These are phyloP conservation scores for Bryoglossum gracile DNA, from an alignment of 495 filamentous ascomycete species.

Conservation along the genomic window DNA sequence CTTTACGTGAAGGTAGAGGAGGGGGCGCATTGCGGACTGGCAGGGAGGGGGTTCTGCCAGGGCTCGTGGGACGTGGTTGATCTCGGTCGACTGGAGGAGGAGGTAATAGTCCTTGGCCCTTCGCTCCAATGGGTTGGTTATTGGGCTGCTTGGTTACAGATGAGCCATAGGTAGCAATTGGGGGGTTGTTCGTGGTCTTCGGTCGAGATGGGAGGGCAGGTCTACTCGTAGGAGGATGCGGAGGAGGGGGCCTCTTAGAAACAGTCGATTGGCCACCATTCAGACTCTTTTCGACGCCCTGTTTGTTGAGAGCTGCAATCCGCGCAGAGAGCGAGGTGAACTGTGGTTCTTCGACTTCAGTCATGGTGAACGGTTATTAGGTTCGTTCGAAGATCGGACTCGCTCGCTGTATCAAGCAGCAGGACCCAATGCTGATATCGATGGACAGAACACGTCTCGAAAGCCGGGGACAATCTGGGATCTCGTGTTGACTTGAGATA, in stretches of 20 bases:
- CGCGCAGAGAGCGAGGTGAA: conserved; percentile 47
- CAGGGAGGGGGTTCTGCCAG: conserved; percentile 10
- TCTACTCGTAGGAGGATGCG: conserved; percentile 32
- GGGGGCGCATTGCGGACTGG: conserved; percentile 24
- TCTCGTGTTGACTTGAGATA: no score
- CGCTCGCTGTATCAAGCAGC: no score
- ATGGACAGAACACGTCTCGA: no score
- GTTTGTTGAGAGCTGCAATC: conserved; percentile 46
- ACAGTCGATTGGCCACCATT: conserved; percentile 31
- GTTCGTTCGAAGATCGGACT: no score
- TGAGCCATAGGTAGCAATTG: conserved; percentile 21
- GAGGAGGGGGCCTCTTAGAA: conserved; percentile 40
- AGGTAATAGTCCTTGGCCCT: conserved; percentile 36
- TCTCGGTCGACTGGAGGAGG: conserved; percentile 39
- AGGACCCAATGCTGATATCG: no score
- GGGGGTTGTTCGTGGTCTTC: conserved; percentile 23
- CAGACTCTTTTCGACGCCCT: conserved; percentile 30
- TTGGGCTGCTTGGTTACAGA: conserved; percentile 12
- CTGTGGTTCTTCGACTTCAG: conserved; percentile 46
- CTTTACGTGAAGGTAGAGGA: conserved; percentile 20
- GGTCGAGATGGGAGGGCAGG: conserved; percentile 17
- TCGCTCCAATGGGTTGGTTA: conserved; percentile 14
- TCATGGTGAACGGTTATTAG: conserved; percentile 32
- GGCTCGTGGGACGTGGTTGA: conserved; percentile 6
- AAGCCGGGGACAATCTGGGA: no score